phyloP scores from a whole-genome alignment of 306 rosid genomes.

The Corylus americana region DNA sequence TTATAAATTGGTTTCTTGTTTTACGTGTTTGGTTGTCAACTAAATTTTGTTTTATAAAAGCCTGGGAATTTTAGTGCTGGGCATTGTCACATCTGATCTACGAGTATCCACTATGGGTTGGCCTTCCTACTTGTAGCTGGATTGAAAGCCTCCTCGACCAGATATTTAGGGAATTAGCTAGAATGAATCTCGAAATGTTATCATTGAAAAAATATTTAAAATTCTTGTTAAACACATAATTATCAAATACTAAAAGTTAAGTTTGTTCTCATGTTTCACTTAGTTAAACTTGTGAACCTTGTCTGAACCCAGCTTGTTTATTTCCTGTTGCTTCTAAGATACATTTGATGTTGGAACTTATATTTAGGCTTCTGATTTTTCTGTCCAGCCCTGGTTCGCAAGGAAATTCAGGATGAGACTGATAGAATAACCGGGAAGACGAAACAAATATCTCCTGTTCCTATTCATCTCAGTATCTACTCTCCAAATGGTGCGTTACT shows the following conservation, averaged over 20 bases:
- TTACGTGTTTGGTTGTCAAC: too few relatives aligned
- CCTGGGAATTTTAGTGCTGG: too few relatives aligned
- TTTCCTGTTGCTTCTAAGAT: not conserved
- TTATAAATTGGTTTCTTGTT: too few relatives aligned
- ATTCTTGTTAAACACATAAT: not conserved
- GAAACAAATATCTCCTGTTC: slow-evolving; percentile 87
- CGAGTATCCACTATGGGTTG: not conserved
- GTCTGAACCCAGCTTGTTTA: not conserved
- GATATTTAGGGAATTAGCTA: not conserved
- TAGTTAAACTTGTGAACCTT: not conserved
- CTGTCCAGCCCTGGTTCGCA: slow-evolving; percentile 73
- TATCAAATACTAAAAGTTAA: not conserved
- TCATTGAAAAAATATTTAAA: not conserved
- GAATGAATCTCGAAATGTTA: not conserved
- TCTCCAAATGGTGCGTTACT: slow-evolving; percentile 75
- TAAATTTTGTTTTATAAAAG: too few relatives aligned
- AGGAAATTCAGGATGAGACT: slow-evolving; percentile 94
- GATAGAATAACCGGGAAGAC: slow-evolving; percentile 86
- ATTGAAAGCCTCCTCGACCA: not conserved
- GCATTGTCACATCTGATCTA: too few relatives aligned
- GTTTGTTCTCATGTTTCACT: not conserved
- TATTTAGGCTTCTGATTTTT: slow-evolving; percentile 16
- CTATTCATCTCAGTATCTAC: slow-evolving; percentile 97
- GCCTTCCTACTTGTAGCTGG: not conserved
- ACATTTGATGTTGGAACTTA: slow-evolving; percentile 11